These are phyloP conservation scores for Pisolithus albus DNA, from an alignment of 768 basidiomycete species.

Conservation along the genomic window DNA sequence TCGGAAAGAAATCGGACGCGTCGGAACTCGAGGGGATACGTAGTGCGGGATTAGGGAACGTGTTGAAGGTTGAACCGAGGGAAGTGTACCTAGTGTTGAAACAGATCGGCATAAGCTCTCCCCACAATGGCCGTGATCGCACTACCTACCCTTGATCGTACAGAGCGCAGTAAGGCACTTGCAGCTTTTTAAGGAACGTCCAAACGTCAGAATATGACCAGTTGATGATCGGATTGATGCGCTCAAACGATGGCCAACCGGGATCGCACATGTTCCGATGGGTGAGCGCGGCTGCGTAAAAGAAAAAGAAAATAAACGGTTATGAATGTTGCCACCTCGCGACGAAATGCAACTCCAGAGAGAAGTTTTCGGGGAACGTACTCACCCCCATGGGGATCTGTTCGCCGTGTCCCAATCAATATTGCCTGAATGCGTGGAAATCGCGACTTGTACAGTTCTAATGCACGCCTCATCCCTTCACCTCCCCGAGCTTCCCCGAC, in stretches of 20 bases:
- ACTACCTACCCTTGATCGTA: constrained; percentile 82
- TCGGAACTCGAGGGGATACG: constrained; percentile 18
- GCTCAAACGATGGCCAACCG: constrained; percentile 84
- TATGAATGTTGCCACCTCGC: too few species aligned
- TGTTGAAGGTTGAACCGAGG: constrained; percentile 92
- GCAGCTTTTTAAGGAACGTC: constrained; percentile 67
- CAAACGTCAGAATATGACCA: constrained; percentile 92
- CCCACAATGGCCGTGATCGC: background rate
- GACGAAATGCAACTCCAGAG: too few species aligned
- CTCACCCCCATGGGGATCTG: constrained; percentile 92
- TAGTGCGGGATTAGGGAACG: constrained; percentile 86
- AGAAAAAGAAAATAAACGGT: background rate
- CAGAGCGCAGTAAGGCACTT: constrained; percentile 80
- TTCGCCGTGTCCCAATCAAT: constrained; percentile 80
- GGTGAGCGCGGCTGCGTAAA: constrained; percentile 55
- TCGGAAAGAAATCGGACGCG: constrained; percentile 8
- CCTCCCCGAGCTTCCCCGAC: constrained; percentile 52
- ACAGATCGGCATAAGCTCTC: background rate
- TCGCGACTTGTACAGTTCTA: constrained; percentile 62
- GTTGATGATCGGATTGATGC: constrained; percentile 93
- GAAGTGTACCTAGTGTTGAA: constrained; percentile 76
- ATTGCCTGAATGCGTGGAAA: constrained; percentile 72
- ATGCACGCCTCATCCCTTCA: constrained; percentile 72
- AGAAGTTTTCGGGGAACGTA: constrained; percentile 4
- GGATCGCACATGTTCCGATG: constrained; percentile 77